Percentiles rank a stretch among this genome's conserved stretches.
phyloP scores from a whole-genome alignment of 495 filamentous ascomycete genomes.

The Cairneyella variabilis region DNA sequence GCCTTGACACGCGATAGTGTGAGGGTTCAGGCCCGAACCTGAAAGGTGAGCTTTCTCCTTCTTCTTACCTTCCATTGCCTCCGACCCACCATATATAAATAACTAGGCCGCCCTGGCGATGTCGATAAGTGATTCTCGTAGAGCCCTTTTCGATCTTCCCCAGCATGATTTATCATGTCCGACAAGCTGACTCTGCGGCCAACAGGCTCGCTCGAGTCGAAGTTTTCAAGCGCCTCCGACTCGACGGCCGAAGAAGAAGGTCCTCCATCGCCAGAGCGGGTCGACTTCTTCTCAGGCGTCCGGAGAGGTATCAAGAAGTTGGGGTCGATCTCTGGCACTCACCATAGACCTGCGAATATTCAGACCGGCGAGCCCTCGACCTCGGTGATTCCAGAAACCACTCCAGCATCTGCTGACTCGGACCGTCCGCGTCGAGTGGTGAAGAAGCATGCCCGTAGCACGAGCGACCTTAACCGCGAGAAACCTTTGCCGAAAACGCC shows the following conservation, averaged over 20 bases:
- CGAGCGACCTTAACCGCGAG: slow-evolving; percentile 45
- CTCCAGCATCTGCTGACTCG: slow-evolving; percentile 4
- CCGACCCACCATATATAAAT: too few species aligned
- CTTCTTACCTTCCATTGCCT: too few species aligned
- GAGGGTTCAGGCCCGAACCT: neutral
- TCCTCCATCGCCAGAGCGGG: slow-evolving; percentile 30
- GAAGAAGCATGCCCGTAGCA: slow-evolving; percentile 42
- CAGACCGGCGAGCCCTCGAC: slow-evolving; percentile 9
- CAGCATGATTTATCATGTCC: slow-evolving; percentile 23
- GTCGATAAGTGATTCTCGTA: slow-evolving; percentile 3
- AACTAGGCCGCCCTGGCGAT: slow-evolving; percentile 3
- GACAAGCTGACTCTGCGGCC: slow-evolving; percentile 23
- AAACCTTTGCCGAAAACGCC: slow-evolving; percentile 46
- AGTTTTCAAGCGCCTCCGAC: slow-evolving; percentile 23
- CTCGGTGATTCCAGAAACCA: slow-evolving; percentile 1
- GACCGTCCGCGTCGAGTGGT: neutral
- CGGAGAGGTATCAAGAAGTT: slow-evolving; percentile 48
- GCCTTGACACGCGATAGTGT: slow-evolving; percentile 11
- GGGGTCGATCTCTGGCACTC: slow-evolving; percentile 26
- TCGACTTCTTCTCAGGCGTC: slow-evolving; percentile 42
- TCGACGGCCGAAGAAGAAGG: slow-evolving; percentile 35
- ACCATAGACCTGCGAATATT: slow-evolving; percentile 24
- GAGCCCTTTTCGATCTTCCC: slow-evolving; percentile 4
- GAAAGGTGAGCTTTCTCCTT: neutral
- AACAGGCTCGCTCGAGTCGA: slow-evolving; percentile 22